These are phyloP conservation scores for Meyerozyma sp. DNA, from an alignment of 1,139 yeast genomes.

Conservation along the genomic window DNA sequence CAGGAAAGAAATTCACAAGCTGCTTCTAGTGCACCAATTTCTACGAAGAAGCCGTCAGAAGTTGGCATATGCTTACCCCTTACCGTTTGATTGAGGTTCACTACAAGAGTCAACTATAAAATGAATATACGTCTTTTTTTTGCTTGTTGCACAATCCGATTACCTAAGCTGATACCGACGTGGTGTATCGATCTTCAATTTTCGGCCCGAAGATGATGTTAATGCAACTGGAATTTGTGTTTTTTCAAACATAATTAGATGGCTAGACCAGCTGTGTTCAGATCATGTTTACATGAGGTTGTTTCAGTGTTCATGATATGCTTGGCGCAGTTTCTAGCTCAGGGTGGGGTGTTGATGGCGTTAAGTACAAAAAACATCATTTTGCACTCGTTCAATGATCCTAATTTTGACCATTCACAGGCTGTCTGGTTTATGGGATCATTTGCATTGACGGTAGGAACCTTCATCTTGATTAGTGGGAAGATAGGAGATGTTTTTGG, in stretches of 20 bases:
- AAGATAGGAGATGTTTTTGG: constrained; percentile 53
- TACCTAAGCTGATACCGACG: neutral
- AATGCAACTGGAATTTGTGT: neutral
- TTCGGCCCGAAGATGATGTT: constrained; percentile 4
- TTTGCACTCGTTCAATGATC: constrained; percentile 19
- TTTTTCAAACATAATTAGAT: neutral
- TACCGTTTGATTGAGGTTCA: no score
- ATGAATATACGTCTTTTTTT: neutral
- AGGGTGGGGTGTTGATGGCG: constrained; percentile 36
- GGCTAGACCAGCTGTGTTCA: constrained; percentile 12
- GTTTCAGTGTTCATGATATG: constrained; percentile 12
- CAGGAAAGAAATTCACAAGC: no score
- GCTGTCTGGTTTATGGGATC: constrained; percentile 56
- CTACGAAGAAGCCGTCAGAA: no score
- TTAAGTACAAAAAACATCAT: constrained; percentile 36
- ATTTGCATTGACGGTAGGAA: constrained; percentile 51
- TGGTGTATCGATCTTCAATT: neutral
- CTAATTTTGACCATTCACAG: constrained; percentile 14
- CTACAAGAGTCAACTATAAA: neutral
- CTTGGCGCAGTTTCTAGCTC: constrained; percentile 30
- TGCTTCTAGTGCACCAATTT: no score
- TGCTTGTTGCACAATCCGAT: neutral
- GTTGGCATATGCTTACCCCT: no score
- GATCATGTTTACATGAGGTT: constrained; percentile 12
- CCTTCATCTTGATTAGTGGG: constrained; percentile 48